Evolutionary conservation across 208 protist genomes (phyloP).

Genomic region (Crithidia brevicula): DNA sequence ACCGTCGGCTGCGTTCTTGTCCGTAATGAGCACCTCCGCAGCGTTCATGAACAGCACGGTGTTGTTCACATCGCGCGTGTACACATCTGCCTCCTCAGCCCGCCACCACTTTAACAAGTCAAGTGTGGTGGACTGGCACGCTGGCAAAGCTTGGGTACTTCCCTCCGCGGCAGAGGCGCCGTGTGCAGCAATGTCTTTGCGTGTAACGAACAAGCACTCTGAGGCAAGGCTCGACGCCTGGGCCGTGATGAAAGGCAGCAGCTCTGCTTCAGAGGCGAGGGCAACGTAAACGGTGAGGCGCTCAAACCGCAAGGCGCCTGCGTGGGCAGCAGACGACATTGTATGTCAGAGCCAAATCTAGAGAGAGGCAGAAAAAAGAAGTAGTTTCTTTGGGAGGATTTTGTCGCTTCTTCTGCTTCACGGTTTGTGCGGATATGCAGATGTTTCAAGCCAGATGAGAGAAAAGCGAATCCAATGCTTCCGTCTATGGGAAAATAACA

Average conservation of each 20-base stretch:
- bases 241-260: background rate
- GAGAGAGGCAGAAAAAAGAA: background rate
- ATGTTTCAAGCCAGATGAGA: too few species aligned
- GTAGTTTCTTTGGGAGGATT: background rate
- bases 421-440: too few species aligned
- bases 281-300: slow-evolving; percentile 32
- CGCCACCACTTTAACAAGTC: slow-evolving; percentile 55
- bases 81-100: slow-evolving; percentile 48
- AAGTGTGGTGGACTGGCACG: slow-evolving; percentile 14
- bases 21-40: slow-evolving; percentile 60
- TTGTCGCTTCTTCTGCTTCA: too few species aligned
- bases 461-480: too few species aligned
- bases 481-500: too few species aligned
- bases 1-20: slow-evolving; percentile 33
- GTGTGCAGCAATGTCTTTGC: background rate
- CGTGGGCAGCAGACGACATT: background rate
- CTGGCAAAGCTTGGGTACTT: background rate
- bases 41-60: slow-evolving; percentile 43
- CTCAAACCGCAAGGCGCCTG: slow-evolving; percentile 18
- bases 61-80: slow-evolving; percentile 41
- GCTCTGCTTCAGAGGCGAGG: background rate
- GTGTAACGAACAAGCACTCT: background rate
- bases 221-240: background rate
- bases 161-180: background rate
- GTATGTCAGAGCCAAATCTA: background rate